These are phyloP conservation scores for Rubus idaeus DNA, from an alignment of 306 rosid species.

Conservation along the genomic window DNA sequence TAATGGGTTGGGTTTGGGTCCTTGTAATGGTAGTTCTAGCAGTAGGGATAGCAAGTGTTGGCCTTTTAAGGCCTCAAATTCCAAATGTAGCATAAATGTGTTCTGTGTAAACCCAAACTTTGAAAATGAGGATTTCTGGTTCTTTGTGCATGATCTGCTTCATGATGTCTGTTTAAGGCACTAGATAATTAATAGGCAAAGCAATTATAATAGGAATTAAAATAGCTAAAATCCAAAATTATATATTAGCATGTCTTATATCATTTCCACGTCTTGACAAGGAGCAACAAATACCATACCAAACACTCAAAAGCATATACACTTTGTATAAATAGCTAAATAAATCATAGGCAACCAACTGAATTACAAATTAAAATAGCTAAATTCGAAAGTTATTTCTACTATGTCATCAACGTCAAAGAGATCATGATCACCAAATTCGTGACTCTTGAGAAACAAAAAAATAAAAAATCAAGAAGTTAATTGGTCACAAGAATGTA, in stretches of 20 bases:
- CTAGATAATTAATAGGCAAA: background rate
- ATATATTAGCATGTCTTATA: constrained; percentile 3
- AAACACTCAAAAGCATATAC: too few relatives aligned
- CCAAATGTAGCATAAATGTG: constrained; percentile 6
- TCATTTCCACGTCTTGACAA: too few relatives aligned
- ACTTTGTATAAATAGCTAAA: too few relatives aligned
- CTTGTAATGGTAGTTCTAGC: background rate
- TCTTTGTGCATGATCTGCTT: constrained; percentile 11
- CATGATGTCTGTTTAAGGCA: background rate
- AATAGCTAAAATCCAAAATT: background rate
- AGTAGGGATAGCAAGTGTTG: background rate
- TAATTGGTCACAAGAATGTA: too few relatives aligned
- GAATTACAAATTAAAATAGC: too few relatives aligned
- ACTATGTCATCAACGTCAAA: too few relatives aligned
- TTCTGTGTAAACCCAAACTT: constrained; percentile 19
- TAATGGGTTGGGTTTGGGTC: background rate
- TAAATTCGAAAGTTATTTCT: too few relatives aligned
- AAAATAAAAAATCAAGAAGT: too few relatives aligned
- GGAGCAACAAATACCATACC: too few relatives aligned
- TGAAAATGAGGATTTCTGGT: background rate
- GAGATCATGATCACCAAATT: too few relatives aligned
- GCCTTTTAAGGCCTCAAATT: constrained; percentile 1
- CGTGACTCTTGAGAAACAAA: too few relatives aligned
- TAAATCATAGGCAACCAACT: too few relatives aligned
- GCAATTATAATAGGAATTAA: background rate